Evolutionary conservation across 352 stramenopile species (phyloP).

Genomic region (Globisporangium spinosum): DNA sequence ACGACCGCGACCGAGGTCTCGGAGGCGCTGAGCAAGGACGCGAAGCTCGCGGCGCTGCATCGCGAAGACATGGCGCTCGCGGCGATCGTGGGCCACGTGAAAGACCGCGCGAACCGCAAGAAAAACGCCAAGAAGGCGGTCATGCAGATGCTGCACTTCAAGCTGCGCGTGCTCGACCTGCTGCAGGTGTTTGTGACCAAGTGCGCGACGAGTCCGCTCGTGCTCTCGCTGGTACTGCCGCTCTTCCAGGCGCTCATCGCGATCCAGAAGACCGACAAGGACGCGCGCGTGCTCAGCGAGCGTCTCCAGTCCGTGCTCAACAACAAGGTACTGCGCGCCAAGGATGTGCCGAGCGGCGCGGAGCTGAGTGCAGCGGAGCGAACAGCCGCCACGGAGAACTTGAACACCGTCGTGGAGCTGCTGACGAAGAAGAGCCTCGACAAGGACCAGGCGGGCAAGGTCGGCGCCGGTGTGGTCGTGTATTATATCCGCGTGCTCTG

Average conservation of each 20-base stretch:
- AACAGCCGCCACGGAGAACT: conserved; percentile 23
- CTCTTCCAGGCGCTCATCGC: conserved; percentile 56
- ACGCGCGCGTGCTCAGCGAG: conserved; percentile 75
- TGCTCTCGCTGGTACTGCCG: conserved; percentile 53
- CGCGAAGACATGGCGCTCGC: conserved; percentile 75
- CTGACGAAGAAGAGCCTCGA: conserved; percentile 50
- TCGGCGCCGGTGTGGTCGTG: conserved; percentile 52
- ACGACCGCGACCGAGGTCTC: conserved; percentile 58
- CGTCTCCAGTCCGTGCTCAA: conserved; percentile 61
- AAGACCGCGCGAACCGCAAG: conserved; percentile 68
- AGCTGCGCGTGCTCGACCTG: conserved; percentile 79
- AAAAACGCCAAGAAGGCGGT: conserved; percentile 65
- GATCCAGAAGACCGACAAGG: conserved; percentile 50
- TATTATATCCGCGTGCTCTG: conserved; percentile 59
- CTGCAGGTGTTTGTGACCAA: conserved; percentile 64
- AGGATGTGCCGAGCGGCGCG: conserved; percentile 39
- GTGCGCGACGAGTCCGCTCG: conserved; percentile 24
- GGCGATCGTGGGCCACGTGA: conserved; percentile 77
- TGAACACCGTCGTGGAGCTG: conserved; percentile 37
- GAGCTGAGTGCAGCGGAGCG: conserved; percentile 3
- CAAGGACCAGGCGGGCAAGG: conserved; percentile 59
- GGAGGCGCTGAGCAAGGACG: conserved; percentile 59
- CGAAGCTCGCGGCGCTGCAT: conserved; percentile 63
- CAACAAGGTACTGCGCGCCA: conserved; percentile 61
- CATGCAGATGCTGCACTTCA: conserved; percentile 79